Evolutionary conservation across 2,329 filamentous ascomycete genomes (phyloP), one percentile per base, ranked within the genome.

Genomic region (Alternaria sp.): DNA sequence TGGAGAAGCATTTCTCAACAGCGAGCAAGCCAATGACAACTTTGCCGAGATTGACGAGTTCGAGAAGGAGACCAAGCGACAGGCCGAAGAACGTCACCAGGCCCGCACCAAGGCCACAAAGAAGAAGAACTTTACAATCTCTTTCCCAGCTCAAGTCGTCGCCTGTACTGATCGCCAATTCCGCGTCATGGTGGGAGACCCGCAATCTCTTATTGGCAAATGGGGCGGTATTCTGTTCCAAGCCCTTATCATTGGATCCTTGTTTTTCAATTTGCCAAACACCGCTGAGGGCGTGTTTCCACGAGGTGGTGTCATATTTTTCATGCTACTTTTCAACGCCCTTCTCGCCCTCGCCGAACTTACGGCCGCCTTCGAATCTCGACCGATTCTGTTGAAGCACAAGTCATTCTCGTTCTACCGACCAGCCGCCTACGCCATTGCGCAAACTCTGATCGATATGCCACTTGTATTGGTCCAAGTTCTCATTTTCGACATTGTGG

Each of bases 321-420:
- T 86, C 67, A 81, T 86, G 56, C 74, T 89, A 1, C 77, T 89
- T 1, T 88, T 88, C 78, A 88, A 89, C 63, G 81, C 86, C 10
- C 77, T 89, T 8, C 79, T 88, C 31, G 85, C 87, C 4, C 72
- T 89, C 45, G 83, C 84, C 5, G 86, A 90, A 67, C 79, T 87
- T 39, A 86, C 87, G 0, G 76, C 86, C 1, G 83, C 86, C 0
- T 91, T 90, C 63, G 77, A 82, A 46, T 84, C 83, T 23, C 84
- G 88, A 42, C 88, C 87, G 0, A 89, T 91, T 55, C 75, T 91
- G 37, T 77, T 89, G 52, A 90, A 90, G 72, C 88, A 91, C 74
- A 90, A 90, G 69, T 86, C 83, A 24, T 90, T 90, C 63, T 87
- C 86, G 0, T 90, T 90, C 72, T 90, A 90, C 62, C 85, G 84